Percentiles rank a stretch among this genome's conserved stretches.
Evolutionary conservation across 2,329 filamentous ascomycete species (phyloP).

Genomic region (Emericellopsis atlantica): DNA sequence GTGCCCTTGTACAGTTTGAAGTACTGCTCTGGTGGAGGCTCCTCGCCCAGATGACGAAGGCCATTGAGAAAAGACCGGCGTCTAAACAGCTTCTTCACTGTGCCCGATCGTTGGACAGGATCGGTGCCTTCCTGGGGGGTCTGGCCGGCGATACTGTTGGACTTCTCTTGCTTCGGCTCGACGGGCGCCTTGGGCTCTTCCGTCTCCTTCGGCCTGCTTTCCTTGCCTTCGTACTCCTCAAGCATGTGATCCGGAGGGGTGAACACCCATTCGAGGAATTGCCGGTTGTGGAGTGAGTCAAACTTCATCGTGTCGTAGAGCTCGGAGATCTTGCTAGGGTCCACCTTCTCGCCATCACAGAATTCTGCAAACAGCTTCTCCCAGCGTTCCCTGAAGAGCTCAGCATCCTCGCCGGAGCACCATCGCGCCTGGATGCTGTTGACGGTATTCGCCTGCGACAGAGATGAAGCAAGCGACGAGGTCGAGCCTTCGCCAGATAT

Average conservation of each 20-base stretch:
- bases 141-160: background rate
- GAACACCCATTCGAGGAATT: slow-evolving; percentile 95
- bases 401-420: slow-evolving; percentile 93
- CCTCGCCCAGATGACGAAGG: slow-evolving; percentile 34
- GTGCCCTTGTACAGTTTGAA: slow-evolving; percentile 82
- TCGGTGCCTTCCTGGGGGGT: slow-evolving; percentile 24
- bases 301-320: slow-evolving; percentile 99
- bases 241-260: slow-evolving; percentile 72
- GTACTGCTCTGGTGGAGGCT: slow-evolving; percentile 57
- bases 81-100: slow-evolving; percentile 39
- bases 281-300: slow-evolving; percentile 89
- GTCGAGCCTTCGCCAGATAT: slow-evolving; percentile 25
- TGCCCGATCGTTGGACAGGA: slow-evolving; percentile 18
- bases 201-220: slow-evolving; percentile 24
- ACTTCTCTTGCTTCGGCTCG: background rate
- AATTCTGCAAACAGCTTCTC: slow-evolving; percentile 97
- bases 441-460: slow-evolving; percentile 49
- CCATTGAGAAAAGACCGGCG: slow-evolving; percentile 47
- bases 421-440: slow-evolving; percentile 75
- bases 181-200: slow-evolving; percentile 21
- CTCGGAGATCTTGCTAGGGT: slow-evolving; percentile 97
- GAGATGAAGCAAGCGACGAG: slow-evolving; percentile 30
- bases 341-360: slow-evolving; percentile 92
- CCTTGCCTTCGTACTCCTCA: slow-evolving; percentile 28
- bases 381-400: slow-evolving; percentile 93